Percentiles rank a stretch among this genome's conserved stretches.
Conservation (phyloP, 768 basidiomycete genomes). For the Galerina marginata region DNA sequence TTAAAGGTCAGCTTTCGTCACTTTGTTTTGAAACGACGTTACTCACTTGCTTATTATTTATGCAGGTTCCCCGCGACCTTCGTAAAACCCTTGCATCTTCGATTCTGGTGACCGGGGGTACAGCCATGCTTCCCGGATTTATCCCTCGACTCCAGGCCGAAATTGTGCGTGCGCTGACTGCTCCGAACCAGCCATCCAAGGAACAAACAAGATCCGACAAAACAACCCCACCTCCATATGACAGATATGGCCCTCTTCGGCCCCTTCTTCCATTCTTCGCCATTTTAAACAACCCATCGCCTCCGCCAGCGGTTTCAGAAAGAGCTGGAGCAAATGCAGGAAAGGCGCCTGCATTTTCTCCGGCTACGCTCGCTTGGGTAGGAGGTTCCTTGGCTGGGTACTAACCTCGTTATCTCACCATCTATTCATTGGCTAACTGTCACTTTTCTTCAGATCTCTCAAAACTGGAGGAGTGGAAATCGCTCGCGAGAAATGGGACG, state of each 20-base stretch:
- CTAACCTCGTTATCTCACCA: conserved; percentile 29
- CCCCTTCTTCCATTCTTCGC: conserved; percentile 75
- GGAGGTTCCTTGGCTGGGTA: conserved; percentile 94
- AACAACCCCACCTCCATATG: conserved; percentile 57
- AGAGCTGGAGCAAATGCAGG: conserved; percentile 70
- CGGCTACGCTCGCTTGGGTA: conserved; percentile 86
- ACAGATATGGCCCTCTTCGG: conserved; percentile 77
- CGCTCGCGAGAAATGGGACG: conserved; percentile 86
- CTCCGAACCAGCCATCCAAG: conserved; percentile 33
- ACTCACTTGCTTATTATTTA: neutral
- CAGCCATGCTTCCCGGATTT: conserved; percentile 91
- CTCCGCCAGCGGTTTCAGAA: conserved; percentile 53
- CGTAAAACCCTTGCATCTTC: conserved; percentile 83
- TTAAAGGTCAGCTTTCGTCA: conserved; percentile 61
- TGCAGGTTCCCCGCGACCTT: conserved; percentile 87
- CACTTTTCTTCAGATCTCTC: conserved; percentile 57
- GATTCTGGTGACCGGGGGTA: conserved; percentile 88
- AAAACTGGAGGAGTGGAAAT: conserved; percentile 89
- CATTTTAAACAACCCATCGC: conserved; percentile 85
- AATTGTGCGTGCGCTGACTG: conserved; percentile 53
- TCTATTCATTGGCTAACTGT: conserved; percentile 2
- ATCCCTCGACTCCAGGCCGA: conserved; percentile 86
- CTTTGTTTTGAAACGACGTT: neutral
- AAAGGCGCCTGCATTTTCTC: conserved; percentile 86
- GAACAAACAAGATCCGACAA: conserved; percentile 42